Percentiles rank a stretch among this genome's conserved stretches.
phyloP scores from a whole-genome alignment of 1,284 basidiomycete genomes.

The Moesziomyces globuligerus region DNA sequence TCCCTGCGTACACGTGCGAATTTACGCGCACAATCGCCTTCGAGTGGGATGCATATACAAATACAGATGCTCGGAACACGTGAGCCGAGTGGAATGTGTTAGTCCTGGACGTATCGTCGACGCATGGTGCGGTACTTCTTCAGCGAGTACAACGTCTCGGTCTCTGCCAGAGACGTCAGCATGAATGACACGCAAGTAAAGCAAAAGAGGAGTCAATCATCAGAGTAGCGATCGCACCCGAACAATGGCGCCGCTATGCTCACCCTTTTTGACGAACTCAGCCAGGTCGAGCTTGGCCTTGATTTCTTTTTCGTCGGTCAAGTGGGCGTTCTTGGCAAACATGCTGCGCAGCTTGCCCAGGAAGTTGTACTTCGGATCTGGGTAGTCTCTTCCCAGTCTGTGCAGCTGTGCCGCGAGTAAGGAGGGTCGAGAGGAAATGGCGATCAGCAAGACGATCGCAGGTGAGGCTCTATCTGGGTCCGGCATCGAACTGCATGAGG shows the following conservation, averaged over 20 bases:
- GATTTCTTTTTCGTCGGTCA: slow-evolving; percentile 62
- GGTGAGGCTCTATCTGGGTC: too few species aligned
- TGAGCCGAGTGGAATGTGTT: not conserved
- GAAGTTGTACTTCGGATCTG: slow-evolving; percentile 65
- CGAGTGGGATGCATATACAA: slow-evolving; percentile 22
- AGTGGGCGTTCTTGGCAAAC: slow-evolving; percentile 56
- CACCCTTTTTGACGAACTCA: slow-evolving; percentile 62
- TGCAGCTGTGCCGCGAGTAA: slow-evolving; percentile 44
- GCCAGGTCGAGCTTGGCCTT: slow-evolving; percentile 58
- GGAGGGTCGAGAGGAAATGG: too few species aligned
- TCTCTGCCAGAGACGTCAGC: slow-evolving; percentile 49
- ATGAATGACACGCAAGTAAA: not conserved
- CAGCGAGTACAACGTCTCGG: slow-evolving; percentile 62
- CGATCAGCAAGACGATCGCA: too few species aligned
- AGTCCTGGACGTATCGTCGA: slow-evolving; percentile 47
- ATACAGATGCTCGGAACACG: not conserved
- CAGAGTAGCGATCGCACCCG: not conserved
- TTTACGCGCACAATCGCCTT: too few species aligned
- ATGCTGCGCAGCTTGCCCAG: slow-evolving; percentile 60
- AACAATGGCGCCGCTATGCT: slow-evolving; percentile 1
- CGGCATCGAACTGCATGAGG: too few species aligned
- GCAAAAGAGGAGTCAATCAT: not conserved
- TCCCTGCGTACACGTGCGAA: not conserved
- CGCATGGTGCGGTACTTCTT: slow-evolving; percentile 65
- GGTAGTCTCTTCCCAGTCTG: slow-evolving; percentile 64